These are phyloP conservation scores for Boletus sp. DNA, from an alignment of 768 basidiomycete species.

Conservation along the genomic window DNA sequence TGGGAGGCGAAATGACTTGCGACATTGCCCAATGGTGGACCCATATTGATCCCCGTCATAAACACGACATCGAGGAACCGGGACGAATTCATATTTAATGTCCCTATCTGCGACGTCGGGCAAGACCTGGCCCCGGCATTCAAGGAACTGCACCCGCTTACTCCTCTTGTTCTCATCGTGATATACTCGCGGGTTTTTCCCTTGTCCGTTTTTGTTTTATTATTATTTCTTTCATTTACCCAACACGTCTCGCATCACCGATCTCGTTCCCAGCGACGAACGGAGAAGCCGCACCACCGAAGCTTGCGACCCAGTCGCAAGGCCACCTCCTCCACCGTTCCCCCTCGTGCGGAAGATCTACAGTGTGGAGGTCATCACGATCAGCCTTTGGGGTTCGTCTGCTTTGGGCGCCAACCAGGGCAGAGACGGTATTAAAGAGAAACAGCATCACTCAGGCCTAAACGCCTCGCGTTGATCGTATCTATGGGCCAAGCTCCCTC, in stretches of 20 bases:
- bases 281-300: conserved; percentile 22
- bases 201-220: not conserved
- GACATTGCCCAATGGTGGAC: not conserved
- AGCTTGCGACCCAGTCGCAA: conserved; percentile 11
- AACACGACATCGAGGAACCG: conserved; percentile 5
- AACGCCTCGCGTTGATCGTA: conserved; percentile 7
- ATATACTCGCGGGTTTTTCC: conserved; percentile 3
- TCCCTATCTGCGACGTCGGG: not conserved
- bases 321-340: not conserved
- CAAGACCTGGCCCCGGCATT: conserved; percentile 9
- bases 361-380: not conserved
- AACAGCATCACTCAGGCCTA: not conserved
- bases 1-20: conserved; percentile 25
- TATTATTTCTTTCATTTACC: conserved; percentile 7
- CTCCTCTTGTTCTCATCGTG: not conserved
- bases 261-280: conserved; percentile 9
- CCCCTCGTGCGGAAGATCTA: not conserved
- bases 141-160: conserved; percentile 10
- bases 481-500: not conserved
- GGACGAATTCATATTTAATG: not conserved
- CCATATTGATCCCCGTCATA: conserved; percentile 23
- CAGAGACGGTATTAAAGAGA: conserved; percentile 13
- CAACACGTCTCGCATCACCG: conserved; percentile 12
- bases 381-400: not conserved
- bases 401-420: not conserved